Percentiles rank a stretch among this genome's conserved stretches.
These are phyloP conservation scores for Alternaria postmessia DNA, from an alignment of 2,329 filamentous ascomycete genomes.

Conservation along the genomic window DNA sequence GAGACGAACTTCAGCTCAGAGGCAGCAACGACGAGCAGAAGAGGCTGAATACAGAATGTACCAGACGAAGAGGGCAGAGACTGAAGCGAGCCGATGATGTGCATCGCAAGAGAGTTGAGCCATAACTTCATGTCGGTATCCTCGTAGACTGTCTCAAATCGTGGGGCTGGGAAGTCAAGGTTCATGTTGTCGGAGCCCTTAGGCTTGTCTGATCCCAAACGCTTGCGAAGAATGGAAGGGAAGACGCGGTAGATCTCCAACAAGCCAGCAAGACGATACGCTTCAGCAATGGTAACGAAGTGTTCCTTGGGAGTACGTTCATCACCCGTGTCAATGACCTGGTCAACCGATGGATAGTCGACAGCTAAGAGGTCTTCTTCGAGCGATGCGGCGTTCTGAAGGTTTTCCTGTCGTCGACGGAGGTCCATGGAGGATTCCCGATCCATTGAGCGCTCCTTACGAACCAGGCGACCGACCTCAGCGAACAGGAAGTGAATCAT, in stretches of 20 bases:
- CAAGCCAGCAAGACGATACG: conserved; percentile 62
- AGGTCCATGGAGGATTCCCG: conserved; percentile 39
- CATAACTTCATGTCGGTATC: conserved; percentile 50
- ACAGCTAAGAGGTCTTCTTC: conserved; percentile 59
- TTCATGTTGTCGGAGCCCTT: conserved; percentile 35
- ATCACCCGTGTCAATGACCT: conserved; percentile 62
- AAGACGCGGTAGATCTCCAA: conserved; percentile 65
- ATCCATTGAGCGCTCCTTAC: conserved; percentile 47
- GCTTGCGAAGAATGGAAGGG: conserved; percentile 59
- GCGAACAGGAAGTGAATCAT: conserved; percentile 57
- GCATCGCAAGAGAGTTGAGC: conserved; percentile 61
- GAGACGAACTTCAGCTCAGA: conserved; percentile 60
- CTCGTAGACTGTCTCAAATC: conserved; percentile 46
- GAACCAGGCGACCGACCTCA: conserved; percentile 56
- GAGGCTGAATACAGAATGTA: conserved; percentile 62
- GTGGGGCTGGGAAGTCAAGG: conserved; percentile 43
- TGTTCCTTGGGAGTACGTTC: conserved; percentile 62
- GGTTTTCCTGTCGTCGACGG: conserved; percentile 44
- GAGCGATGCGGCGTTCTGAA: conserved; percentile 52
- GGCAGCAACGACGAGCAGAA: conserved; percentile 60
- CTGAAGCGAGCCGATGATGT: conserved; percentile 59
- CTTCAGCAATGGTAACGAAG: conserved; percentile 62
- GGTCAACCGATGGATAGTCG: conserved; percentile 56
- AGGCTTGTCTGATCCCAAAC: conserved; percentile 46
- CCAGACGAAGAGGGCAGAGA: conserved; percentile 62